A percentile compares a stretch with the other conserved stretches of the same genome.
phyloP scores from a whole-genome alignment of 306 rosid genomes.

The Cercis canadensis region DNA sequence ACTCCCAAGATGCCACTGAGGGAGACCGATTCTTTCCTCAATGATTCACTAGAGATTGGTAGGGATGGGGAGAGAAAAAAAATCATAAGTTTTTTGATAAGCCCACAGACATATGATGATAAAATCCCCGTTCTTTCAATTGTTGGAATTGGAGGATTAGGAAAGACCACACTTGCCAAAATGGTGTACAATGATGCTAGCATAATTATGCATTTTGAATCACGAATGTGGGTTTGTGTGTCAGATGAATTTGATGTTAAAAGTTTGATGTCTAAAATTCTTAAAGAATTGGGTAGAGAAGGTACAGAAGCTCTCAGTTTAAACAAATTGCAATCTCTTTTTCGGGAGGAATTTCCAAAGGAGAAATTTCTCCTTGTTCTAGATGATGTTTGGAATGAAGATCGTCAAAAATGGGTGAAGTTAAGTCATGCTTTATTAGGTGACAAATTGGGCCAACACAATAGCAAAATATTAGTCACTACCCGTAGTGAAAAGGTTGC shows the following conservation, averaged over 20 bases:
- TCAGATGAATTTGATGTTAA: slow-evolving; percentile 35
- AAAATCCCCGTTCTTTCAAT: background rate
- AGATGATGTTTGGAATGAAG: slow-evolving; percentile 12
- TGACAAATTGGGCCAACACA: background rate
- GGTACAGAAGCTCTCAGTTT: background rate
- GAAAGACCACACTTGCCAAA: slow-evolving; percentile 14
- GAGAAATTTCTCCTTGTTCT: slow-evolving; percentile 6
- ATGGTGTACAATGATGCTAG: slow-evolving; percentile 24
- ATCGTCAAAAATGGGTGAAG: background rate
- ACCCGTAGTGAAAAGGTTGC: background rate
- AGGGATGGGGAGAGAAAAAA: background rate
- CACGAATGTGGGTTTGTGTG: slow-evolving; percentile 34
- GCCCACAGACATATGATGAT: too few species aligned
- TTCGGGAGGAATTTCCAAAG: background rate
- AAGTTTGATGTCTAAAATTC: slow-evolving; percentile 26
- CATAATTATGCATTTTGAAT: slow-evolving; percentile 7
- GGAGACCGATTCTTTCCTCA: background rate
- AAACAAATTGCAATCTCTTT: background rate
- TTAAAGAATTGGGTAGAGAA: slow-evolving; percentile 9
- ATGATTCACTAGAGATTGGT: background rate
- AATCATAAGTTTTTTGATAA: background rate
- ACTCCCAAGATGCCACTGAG: background rate
- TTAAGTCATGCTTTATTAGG: background rate
- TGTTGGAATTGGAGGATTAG: slow-evolving; percentile 9
- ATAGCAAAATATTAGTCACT: background rate